phyloP scores from a whole-genome alignment of 352 stramenopile species.

The Globisporangium nagaii region DNA sequence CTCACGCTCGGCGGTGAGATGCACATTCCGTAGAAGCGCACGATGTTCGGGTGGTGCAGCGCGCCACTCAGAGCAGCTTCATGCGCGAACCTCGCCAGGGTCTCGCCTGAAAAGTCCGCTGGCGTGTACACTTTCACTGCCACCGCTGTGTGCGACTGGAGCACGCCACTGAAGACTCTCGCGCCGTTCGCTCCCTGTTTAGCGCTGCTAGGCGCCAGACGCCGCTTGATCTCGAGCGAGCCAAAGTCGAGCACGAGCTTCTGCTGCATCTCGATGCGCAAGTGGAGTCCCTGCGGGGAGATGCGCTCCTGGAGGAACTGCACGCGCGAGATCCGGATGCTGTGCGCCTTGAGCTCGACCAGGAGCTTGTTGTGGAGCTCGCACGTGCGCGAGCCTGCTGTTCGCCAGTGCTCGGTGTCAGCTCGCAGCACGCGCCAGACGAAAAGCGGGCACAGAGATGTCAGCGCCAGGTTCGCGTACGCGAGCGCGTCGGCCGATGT shows the following conservation, averaged over 20 bases:
- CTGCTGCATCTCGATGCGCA: conserved; percentile 46
- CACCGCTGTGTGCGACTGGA: not conserved
- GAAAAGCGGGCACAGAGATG: conserved; percentile 12
- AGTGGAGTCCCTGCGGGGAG: conserved; percentile 32
- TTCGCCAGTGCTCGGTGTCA: conserved; percentile 43
- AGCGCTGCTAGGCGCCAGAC: not conserved
- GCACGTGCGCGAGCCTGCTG: conserved; percentile 20
- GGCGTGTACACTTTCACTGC: not conserved
- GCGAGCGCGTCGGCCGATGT: not conserved
- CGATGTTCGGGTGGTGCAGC: conserved; percentile 30
- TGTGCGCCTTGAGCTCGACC: conserved; percentile 1
- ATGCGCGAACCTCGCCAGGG: conserved; percentile 21
- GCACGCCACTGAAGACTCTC: not conserved
- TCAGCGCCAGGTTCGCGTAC: not conserved
- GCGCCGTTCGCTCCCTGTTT: not conserved
- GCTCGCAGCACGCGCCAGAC: conserved; percentile 37
- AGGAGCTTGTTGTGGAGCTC: conserved; percentile 23
- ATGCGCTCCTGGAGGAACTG: conserved; percentile 25
- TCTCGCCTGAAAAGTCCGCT: not conserved
- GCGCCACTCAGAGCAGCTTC: conserved; percentile 21
- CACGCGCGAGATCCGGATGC: not conserved
- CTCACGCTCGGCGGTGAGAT: not conserved
- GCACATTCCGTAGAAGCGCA: conserved; percentile 1
- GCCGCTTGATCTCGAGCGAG: not conserved
- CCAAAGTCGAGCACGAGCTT: conserved; percentile 50